Evolutionary conservation across 371 early-diverging fungal species (phyloP), one percentile per base, ranked within the genome.

Genomic region (Mortierella sp.): DNA sequence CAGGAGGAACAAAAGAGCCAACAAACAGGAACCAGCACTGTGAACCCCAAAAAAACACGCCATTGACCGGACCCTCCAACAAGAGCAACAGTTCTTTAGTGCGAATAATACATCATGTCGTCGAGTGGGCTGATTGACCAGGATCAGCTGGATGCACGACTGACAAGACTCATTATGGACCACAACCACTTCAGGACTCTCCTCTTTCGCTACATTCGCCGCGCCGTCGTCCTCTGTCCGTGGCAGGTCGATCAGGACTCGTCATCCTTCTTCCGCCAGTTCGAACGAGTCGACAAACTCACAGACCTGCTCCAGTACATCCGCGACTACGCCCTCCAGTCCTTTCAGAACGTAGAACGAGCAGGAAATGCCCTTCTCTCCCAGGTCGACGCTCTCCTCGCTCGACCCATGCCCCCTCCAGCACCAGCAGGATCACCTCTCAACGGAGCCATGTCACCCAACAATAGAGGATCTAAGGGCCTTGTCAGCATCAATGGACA

Each of bases 171-270:
- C 21, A 78, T 85, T 35, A 51, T 70, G 35, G 86, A 85, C n/a
- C 86, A 85, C 65, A 78, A 76, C 60, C 75, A 77, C 49, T 85
- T 73, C 55, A 74, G 86, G 3, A 74, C 79, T 4, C 44, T 77
- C 24, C 82, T 82, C 51, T 71, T 74, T 48, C 81, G 82, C 6
- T 82, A 85, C 43, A 82, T 85, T 68, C 79, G 82, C 16, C 79
- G 82, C 1, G 51, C 79, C 10, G 49, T 85, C 2, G 43, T 76
- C 24, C 75, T 79, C 29, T 85, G 86, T 29, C 71, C 68, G 12
- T 82, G 82, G 82, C 68, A 79, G 41, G 71, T 79, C 18, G 86
- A 85, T 63, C 79, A 81, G 60, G 86, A 84, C 55, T 78, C 58
- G 11, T 77, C 86, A 29, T 82, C 82, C 18, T 79, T 79, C 48